phyloP scores from a whole-genome alignment of 192 early-diverging fungal genomes.

The Coemansia sp. region DNA sequence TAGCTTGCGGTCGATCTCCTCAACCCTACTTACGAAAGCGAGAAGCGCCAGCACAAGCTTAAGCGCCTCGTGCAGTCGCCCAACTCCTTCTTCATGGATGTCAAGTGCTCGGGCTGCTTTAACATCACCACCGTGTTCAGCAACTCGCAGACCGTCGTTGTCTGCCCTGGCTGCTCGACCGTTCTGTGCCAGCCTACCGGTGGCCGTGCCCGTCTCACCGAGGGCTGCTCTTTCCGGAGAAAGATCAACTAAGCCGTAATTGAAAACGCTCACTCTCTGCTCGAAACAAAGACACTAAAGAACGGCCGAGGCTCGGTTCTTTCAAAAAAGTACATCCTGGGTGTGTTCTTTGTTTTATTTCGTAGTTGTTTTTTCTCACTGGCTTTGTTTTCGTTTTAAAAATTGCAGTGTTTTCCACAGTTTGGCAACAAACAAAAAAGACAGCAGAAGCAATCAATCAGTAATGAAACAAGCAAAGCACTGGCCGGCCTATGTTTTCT shows the following conservation, averaged over 20 bases:
- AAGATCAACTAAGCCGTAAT: slow-evolving; percentile 63
- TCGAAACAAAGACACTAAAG: slow-evolving; percentile 3
- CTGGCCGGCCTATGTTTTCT: no score
- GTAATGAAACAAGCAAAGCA: no score
- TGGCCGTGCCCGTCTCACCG: slow-evolving; percentile 95
- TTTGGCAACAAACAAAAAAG: no score
- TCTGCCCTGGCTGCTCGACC: slow-evolving; percentile 93
- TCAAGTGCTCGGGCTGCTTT: slow-evolving; percentile 95
- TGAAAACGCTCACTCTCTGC: slow-evolving; percentile 3
- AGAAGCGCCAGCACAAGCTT: slow-evolving; percentile 88
- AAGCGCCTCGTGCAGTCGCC: slow-evolving; percentile 96
- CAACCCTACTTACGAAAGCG: slow-evolving; percentile 78
- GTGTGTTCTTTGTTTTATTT: background rate
- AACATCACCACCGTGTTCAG: slow-evolving; percentile 99
- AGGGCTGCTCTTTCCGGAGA: slow-evolving; percentile 86
- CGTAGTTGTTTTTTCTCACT: background rate
- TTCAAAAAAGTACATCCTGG: background rate
- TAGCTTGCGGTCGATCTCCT: slow-evolving; percentile 93
- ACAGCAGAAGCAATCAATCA: no score
- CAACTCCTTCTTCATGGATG: slow-evolving; percentile 99
- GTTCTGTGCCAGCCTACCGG: slow-evolving; percentile 99
- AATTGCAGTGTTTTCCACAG: background rate
- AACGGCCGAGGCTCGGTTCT: background rate
- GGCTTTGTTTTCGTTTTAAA: background rate
- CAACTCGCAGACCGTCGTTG: slow-evolving; percentile 98